These are phyloP conservation scores for Pelargonium myrrhifolium DNA, from an alignment of 441 rosid genomes.

Conservation along the genomic window DNA sequence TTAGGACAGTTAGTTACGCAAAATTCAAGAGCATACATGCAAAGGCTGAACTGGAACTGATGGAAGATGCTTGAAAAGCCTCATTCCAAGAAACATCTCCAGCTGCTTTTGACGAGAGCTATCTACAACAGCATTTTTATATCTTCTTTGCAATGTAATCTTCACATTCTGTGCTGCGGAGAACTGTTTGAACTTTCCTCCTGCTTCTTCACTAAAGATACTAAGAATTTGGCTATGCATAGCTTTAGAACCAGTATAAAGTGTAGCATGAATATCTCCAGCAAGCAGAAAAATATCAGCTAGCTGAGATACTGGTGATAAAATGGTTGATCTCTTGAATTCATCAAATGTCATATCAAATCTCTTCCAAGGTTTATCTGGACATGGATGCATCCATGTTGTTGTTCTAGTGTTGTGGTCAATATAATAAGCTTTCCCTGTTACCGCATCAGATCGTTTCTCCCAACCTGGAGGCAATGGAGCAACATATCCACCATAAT, in stretches of 20 bases:
- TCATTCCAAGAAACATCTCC: slow-evolving; percentile 91
- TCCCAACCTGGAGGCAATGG: slow-evolving; percentile 98
- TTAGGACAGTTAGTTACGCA: background rate
- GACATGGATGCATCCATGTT: slow-evolving; percentile 94
- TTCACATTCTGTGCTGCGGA: slow-evolving; percentile 90
- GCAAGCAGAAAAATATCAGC: slow-evolving; percentile 93
- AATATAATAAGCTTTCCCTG: slow-evolving; percentile 76
- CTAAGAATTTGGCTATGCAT: slow-evolving; percentile 98
- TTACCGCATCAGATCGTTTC: slow-evolving; percentile 81
- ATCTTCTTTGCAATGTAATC: slow-evolving; percentile 88
- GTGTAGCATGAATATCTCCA: slow-evolving; percentile 97
- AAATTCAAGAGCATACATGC: slow-evolving; percentile 46
- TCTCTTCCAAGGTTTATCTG: slow-evolving; percentile 98
- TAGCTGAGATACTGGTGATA: slow-evolving; percentile 76
- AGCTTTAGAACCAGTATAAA: slow-evolving; percentile 96
- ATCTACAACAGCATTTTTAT: slow-evolving; percentile 79
- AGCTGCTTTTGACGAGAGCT: slow-evolving; percentile 96
- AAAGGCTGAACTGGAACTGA: slow-evolving; percentile 75
- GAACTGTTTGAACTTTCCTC: slow-evolving; percentile 76
- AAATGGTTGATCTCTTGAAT: slow-evolving; percentile 80
- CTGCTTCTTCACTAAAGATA: slow-evolving; percentile 85
- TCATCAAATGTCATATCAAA: slow-evolving; percentile 86
- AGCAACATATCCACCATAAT: slow-evolving; percentile 60
- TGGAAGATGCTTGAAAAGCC: slow-evolving; percentile 96
- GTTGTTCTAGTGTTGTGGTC: slow-evolving; percentile 95